phyloP scores from a whole-genome alignment of 805 yeast species.

The Wickerhamiella azymoides region DNA sequence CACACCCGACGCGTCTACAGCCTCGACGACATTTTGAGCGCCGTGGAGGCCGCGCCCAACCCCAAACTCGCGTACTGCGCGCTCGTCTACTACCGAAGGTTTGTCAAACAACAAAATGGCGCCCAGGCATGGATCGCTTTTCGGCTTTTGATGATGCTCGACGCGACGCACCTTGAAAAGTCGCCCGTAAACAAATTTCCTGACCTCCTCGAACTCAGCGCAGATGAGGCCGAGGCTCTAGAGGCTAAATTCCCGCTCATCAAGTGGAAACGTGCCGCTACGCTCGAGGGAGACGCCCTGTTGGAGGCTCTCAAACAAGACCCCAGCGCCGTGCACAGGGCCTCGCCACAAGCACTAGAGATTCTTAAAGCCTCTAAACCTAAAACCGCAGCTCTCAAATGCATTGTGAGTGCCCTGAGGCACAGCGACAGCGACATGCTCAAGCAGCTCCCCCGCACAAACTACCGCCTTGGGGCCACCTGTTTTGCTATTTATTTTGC shows the following conservation, averaged over 20 bases:
- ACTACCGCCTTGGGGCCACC: background rate
- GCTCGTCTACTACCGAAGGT: background rate
- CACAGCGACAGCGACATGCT: background rate
- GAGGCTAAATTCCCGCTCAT: background rate
- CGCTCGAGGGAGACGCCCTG: too few relatives aligned
- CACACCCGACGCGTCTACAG: background rate
- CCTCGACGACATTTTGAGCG: background rate
- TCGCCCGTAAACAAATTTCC: conserved; percentile 1
- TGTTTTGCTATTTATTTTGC: background rate
- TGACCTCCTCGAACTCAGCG: background rate
- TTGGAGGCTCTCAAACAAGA: too few relatives aligned
- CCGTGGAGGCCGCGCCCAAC: background rate
- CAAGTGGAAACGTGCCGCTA: background rate
- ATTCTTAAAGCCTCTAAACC: too few relatives aligned
- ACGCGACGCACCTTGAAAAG: background rate
- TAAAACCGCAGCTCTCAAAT: too few relatives aligned
- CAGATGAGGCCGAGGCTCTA: background rate
- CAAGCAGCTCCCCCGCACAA: background rate
- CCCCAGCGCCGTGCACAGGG: too few relatives aligned
- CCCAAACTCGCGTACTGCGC: conserved; percentile 7
- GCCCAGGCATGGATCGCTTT: background rate
- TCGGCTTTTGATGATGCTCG: conserved; percentile 1
- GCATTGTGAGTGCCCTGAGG: too few relatives aligned
- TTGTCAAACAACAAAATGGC: background rate
- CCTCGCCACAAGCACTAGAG: too few relatives aligned